Base-by-base conservation (phyloP, 176 grass and related monocot species). In the Stipa capillata region DNA sequence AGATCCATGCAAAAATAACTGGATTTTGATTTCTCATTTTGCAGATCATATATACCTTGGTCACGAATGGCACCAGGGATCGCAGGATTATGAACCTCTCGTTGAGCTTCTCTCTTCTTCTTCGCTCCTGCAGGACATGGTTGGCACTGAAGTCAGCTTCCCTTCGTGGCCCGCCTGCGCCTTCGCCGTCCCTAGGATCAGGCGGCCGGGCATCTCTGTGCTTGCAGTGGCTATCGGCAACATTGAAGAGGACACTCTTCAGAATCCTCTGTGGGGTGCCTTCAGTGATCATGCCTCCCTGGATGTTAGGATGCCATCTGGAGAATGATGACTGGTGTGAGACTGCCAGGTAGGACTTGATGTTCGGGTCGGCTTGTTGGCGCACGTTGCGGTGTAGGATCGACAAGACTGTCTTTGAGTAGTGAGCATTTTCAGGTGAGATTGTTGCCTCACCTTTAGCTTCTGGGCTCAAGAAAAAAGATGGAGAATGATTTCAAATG, bases 101-200 rank as follows among this genome's bases (percentile, higher is more conserved):
- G 8, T 98, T 94, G 18, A 98, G 90, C 80, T 98, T 98, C 77
- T 94, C 92, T 79, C 95, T 94, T 76, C 90, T 77, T 5, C 84
- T 69, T 4, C 91, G 77, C 55, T 98, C 95, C 31, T 93, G 90
- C 27, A 98, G 37, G 2, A 98, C 92, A 79, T 98, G 95, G 66
- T 79, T 98, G 14, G 54, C 87, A 21, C 87, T 87, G 53, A 86
- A 63, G 47, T 98, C 95, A 0, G 60, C 37, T 0, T 69, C 80
- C 74, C 82, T 83, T 29, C 52, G 79, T 2, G 73, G 33, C 65
- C 67, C 85, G 28, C 16, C 76, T 18, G 45, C 61, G 8, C 86
- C 72, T 44, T 69, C 89, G 0, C 70, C 81, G n/a, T 88, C 73
- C 78, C 36, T 85, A 0, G 27, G 57, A 42, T 89, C 84, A 18